Evolutionary conservation across 345 rosid species (phyloP), one percentile per base, ranked within the genome.

Genomic region (Pugionium dolabratum): DNA sequence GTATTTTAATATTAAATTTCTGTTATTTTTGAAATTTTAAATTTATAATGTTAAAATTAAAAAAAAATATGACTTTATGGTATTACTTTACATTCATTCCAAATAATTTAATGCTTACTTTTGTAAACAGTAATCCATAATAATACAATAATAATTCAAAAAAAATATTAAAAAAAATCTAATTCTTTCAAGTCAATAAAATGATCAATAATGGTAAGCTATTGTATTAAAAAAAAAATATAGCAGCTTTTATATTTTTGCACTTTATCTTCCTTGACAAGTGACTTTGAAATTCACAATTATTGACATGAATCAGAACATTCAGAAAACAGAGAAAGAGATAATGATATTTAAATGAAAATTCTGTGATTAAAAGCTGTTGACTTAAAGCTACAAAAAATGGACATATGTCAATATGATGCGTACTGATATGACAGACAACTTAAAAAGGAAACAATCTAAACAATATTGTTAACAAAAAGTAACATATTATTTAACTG

Each of bases 331-430:
- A 29, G 37, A 48, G 5, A 32, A 25, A 10, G 49, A 34, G 5
- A 25, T 54, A 49, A 18, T 54, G 40, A 6, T 10, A 55, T 47
- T 31, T 9, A 29, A 58, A 65, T 34, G 76, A 64, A 57, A 66
- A 65, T 61, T 72, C 43, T 51, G 42, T 10, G 71, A 65, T 51
- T 51, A 29, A 72, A 66, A 72, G 71, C 66, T 59, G 67, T 66
- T 72, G 76, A 72, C 72, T 66, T 72, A 65, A 57, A 72, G 76
- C 71, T 34, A 42, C 51, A 56, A 64, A 72, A 65, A 58, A 47
- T 28, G 65, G 70, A 56, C 54, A 57, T 50, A 64, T 62, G 63
- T 46, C 63, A 31, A 64, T 11, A 44, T 66, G 76, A 72, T 56
- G 67, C 9, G 36, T 53, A 43, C 44, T 30, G 67, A 67, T 46